Conservation (phyloP, 2,329 filamentous ascomycete species). For the Claviceps pusilla region DNA sequence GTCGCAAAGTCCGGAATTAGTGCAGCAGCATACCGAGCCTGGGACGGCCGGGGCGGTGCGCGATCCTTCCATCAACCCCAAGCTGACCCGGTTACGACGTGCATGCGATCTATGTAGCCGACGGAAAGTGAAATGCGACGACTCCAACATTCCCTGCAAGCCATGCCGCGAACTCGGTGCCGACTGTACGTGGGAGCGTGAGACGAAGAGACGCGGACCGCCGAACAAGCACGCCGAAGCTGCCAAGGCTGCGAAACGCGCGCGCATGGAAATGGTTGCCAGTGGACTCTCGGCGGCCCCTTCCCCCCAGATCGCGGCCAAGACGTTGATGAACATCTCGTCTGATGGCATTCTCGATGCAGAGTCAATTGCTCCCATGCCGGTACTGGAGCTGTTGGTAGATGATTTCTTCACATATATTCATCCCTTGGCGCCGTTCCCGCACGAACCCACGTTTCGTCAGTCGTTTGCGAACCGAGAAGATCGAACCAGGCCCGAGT, state of each 20-base stretch:
- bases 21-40: constrained; percentile 5
- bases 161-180: constrained; percentile 42
- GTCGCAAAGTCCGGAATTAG: background rate
- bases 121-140: constrained; percentile 48
- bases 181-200: constrained; percentile 41
- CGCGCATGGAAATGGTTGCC: constrained; percentile 21
- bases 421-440: constrained; percentile 62
- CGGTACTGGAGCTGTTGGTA: constrained; percentile 52
- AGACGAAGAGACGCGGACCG: constrained; percentile 43
- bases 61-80: constrained; percentile 30
- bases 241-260: constrained; percentile 36
- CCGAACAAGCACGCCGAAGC: constrained; percentile 45
- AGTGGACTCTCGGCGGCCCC: constrained; percentile 17
- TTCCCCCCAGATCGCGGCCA: constrained; percentile 31
- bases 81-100: constrained; percentile 40
- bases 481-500: constrained; percentile 50
- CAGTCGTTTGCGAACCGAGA: constrained; percentile 51
- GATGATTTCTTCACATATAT: constrained; percentile 78
- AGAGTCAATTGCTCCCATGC: constrained; percentile 56
- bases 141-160: constrained; percentile 38
- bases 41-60: constrained; percentile 14
- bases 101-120: constrained; percentile 48
- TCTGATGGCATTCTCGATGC: constrained; percentile 34
- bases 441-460: constrained; percentile 64
- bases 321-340: constrained; percentile 32